A percentile compares a stretch with the other conserved stretches of the same genome.
phyloP scores from a whole-genome alignment of 2,329 filamentous ascomycete genomes.

The Trichoderma atroviride region DNA sequence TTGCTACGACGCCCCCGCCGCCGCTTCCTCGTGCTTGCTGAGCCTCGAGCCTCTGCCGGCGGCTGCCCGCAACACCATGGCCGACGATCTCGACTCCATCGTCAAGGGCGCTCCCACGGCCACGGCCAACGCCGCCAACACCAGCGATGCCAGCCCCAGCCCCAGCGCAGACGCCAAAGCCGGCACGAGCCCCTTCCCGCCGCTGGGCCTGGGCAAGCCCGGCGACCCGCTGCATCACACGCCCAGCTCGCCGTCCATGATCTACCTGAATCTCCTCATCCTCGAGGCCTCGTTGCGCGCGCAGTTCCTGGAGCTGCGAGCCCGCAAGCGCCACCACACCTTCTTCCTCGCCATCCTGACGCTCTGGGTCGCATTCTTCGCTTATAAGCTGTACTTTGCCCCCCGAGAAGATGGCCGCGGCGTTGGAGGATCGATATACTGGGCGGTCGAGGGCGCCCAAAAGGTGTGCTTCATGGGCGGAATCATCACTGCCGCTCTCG shows the following conservation, averaged over 20 bases:
- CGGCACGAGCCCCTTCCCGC: conserved; percentile 48
- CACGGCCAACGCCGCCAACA: conserved; percentile 58
- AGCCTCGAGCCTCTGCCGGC: conserved; percentile 15
- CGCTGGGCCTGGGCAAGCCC: conserved; percentile 48
- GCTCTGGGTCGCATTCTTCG: conserved; percentile 81
- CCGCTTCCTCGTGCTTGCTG: conserved; percentile 10
- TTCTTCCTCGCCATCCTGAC: conserved; percentile 84
- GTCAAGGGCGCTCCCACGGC: conserved; percentile 85
- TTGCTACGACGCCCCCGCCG: not conserved
- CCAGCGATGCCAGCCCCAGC: conserved; percentile 50
- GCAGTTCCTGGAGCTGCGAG: conserved; percentile 88
- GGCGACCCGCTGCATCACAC: conserved; percentile 76
- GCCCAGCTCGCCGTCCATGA: conserved; percentile 90
- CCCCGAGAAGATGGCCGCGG: conserved; percentile 93
- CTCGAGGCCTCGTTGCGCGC: conserved; percentile 91
- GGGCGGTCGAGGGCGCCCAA: conserved; percentile 87
- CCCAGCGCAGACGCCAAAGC: conserved; percentile 41
- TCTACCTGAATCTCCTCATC: conserved; percentile 96
- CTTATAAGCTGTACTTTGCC: conserved; percentile 89
- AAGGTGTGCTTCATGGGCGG: conserved; percentile 92
- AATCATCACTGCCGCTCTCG: conserved; percentile 79
- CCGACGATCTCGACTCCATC: conserved; percentile 77
- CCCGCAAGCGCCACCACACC: conserved; percentile 85
- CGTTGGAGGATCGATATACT: conserved; percentile 92
- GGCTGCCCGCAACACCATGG: conserved; percentile 48